Base-by-base conservation (phyloP, 1,139 yeast genomes). In the Sugiyamaella paludigena region DNA sequence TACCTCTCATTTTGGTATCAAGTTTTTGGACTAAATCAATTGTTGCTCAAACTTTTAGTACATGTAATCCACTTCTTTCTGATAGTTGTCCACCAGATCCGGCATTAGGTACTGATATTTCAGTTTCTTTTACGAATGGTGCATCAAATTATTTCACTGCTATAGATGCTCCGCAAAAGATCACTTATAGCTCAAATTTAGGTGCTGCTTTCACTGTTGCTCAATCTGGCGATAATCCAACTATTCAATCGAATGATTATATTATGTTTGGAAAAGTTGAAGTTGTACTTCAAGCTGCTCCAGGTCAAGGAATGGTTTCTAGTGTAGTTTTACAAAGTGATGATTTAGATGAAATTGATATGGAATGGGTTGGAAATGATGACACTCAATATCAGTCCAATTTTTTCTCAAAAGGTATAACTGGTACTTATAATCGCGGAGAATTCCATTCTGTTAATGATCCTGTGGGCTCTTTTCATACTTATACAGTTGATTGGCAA, bases 201-300 rank as follows among this genome's bases (percentile, higher is more conserved):
- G 96, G 96, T 8, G 69, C 83, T n/a, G 64, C 73, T 28, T 67
- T 89, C 54, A 75, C 82, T 1, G 68, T 89, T 48, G 70, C 76
- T 2, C 72, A 83, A 58, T 72, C 83, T 56, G 82, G 75, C 48
- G 92, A 87, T 61, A 83, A 85, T 62, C 96, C 96, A 13, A 77
- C 91, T 2, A 67, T 88, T 48, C 76, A 76, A 56, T 85, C 95
- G 11, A 77, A 83, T 54, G 87, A 85, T 64, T 86, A 87, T 67
- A 79, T 88, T 56, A 84, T 88, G 91, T 88, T 83, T 67, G 96
- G 96, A 50, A 80, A 80, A 58, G 79, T 87, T 28, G 94, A 86
- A 63, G 88, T 83, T 8, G 75, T 74, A 1, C 65, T 85, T 53
- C 78, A 82, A 63, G 84, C 91, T n/a, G 89, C 91, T 1, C 70